These are phyloP conservation scores for Syzygium malaccense DNA, from an alignment of 441 rosid species.

Conservation along the genomic window DNA sequence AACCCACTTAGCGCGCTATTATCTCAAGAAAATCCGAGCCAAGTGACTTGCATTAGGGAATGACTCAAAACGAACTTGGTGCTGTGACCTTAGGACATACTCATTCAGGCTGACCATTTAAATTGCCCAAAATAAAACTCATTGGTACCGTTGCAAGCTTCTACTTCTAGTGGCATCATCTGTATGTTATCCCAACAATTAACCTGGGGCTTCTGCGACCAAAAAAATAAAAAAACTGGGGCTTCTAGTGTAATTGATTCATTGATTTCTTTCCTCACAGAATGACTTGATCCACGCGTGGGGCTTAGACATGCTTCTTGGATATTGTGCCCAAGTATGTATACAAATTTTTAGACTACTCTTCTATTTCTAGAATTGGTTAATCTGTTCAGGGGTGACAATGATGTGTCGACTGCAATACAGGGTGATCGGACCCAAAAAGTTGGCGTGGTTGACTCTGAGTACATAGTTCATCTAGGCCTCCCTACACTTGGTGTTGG, in stretches of 20 bases:
- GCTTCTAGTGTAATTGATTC: background rate
- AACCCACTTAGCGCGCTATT: background rate
- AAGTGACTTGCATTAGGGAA: background rate
- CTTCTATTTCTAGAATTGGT: background rate
- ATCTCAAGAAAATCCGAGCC: background rate
- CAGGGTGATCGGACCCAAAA: constrained; percentile 85
- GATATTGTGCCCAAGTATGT: constrained; percentile 82
- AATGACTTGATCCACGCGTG: constrained; percentile 92
- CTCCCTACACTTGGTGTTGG: constrained; percentile 67
- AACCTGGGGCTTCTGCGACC: background rate
- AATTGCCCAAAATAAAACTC: background rate
- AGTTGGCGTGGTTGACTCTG: constrained; percentile 84
- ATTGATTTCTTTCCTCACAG: constrained; percentile 27
- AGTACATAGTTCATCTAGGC: constrained; percentile 74
- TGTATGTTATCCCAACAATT: background rate
- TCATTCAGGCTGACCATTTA: background rate
- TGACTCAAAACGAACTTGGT: background rate
- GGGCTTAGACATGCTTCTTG: constrained; percentile 84
- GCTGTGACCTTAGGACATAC: background rate
- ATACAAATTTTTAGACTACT: background rate
- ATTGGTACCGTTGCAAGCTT: background rate
- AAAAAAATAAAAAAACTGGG: background rate
- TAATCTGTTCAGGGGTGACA: background rate
- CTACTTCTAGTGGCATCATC: background rate
- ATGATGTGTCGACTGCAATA: constrained; percentile 3